These are phyloP conservation scores for Mallotus japonicus DNA, from an alignment of 441 rosid genomes.

Conservation along the genomic window DNA sequence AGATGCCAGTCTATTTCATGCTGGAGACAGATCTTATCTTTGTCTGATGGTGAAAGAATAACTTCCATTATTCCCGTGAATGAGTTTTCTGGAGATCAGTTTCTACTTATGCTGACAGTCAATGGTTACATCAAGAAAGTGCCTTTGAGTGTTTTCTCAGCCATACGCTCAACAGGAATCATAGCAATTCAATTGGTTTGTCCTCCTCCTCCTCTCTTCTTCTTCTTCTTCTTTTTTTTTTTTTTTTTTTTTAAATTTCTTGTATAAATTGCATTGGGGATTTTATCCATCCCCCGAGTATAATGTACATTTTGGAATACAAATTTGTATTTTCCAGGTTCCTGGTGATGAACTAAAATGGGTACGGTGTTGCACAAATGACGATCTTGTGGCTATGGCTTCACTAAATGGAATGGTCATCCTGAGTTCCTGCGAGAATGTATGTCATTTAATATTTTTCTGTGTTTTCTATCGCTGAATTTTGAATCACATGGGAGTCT, in stretches of 20 bases:
- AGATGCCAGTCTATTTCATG: conserved; percentile 21
- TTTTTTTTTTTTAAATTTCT: no score
- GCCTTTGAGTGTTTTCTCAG: conserved; percentile 68
- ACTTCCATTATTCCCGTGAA: conserved; percentile 90
- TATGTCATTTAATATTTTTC: conserved; percentile 32
- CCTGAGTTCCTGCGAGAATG: conserved; percentile 73
- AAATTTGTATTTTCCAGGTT: conserved; percentile 48
- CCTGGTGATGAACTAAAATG: conserved; percentile 94
- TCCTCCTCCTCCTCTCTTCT: no score
- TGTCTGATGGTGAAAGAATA: conserved; percentile 90
- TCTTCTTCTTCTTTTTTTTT: conserved; percentile 18
- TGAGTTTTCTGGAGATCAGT: conserved; percentile 78
- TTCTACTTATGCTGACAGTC: conserved; percentile 88
- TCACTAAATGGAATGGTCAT: conserved; percentile 95
- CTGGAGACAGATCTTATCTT: conserved; percentile 65
- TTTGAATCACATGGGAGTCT: conserved; percentile 10
- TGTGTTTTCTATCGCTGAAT: not conserved
- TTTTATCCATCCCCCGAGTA: no score
- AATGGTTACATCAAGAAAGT: conserved; percentile 98
- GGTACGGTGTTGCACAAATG: conserved; percentile 90
- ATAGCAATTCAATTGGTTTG: conserved; percentile 95
- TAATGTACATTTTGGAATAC: not conserved
- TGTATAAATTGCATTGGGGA: no score
- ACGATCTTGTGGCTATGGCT: conserved; percentile 96
- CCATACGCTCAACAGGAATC: conserved; percentile 94